Evolutionary conservation across 192 early-diverging fungal species (phyloP).

Genomic region (Podila clonocystis): DNA sequence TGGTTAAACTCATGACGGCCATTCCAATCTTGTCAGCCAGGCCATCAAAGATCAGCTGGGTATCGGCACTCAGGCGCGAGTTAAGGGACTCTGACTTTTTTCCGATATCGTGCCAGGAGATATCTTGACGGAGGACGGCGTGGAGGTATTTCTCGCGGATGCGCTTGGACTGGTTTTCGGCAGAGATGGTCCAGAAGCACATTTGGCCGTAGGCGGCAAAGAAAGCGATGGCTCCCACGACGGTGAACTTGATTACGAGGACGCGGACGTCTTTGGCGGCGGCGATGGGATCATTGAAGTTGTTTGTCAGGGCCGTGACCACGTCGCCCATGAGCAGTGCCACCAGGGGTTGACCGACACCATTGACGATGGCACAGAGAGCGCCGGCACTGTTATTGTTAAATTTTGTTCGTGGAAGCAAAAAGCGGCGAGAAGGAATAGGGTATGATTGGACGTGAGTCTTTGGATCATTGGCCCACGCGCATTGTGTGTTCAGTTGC

Average conservation of each 20-base stretch:
- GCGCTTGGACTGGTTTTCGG: constrained; percentile 53
- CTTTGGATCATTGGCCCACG: background rate
- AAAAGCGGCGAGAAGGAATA: background rate
- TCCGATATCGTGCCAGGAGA: constrained; percentile 81
- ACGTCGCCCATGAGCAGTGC: constrained; percentile 14
- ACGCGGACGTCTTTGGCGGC: background rate
- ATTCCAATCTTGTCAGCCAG: constrained; percentile 83
- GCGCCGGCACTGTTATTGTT: constrained; percentile 1
- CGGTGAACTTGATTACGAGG: constrained; percentile 17
- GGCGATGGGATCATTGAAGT: background rate
- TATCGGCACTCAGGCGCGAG: constrained; percentile 84
- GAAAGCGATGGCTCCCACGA: constrained; percentile 62
- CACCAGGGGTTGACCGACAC: constrained; percentile 15
- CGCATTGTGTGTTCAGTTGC: background rate
- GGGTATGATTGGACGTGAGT: background rate
- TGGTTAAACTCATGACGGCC: constrained; percentile 64
- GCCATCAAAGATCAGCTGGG: constrained; percentile 86
- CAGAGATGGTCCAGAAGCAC: constrained; percentile 64
- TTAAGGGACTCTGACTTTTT: constrained; percentile 71
- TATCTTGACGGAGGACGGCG: constrained; percentile 83
- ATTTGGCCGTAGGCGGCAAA: constrained; percentile 65
- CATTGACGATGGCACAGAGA: constrained; percentile 11
- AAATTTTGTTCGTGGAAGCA: background rate
- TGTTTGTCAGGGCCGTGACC: background rate
- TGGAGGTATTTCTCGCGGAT: constrained; percentile 76